Evolutionary conservation across 306 rosid species (phyloP), one percentile per base, ranked within the genome.

Genomic region (Ceratonia siliqua): DNA sequence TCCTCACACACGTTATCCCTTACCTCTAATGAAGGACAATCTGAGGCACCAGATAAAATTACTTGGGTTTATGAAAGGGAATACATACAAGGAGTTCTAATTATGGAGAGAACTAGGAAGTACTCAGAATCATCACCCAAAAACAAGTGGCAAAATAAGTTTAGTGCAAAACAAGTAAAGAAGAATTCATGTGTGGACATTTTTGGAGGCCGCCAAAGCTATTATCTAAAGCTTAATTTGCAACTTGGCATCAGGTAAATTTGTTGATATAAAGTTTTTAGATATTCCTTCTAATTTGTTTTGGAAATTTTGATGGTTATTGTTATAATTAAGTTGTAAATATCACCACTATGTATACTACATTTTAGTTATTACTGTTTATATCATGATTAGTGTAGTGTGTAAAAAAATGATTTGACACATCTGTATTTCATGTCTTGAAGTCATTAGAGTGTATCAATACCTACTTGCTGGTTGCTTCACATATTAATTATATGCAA

Each of bases 31-130:
- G 88, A 77, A 38, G 76, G 71, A 75, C 89, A 88, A 53, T 46
- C 70, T 50, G 91, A 82, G 74, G 74, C 48, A 11, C 82, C 53
- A 11, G 86, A 70, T 72, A 63, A 7, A 14, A 65, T 62, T 62
- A 20, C 21, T 73, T 45, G 73, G 27, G 88, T 86, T 64, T 89
- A 79, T 8, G 99, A 88, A 78, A 85, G 96, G 84, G 99, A 94
- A 76, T 94, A 94, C 71, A 76, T 92, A 89, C 99, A 92, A 81
- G 99, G 98, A 79, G 97, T 94, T 74, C 77, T 94, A 48, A 90
- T 82, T 15, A 83, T 79, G 81, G 99, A 94, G 87, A 87, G 82
- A 85, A 18, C 57, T 22, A 81, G 81, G 76, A 79, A 76, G 30
- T 69, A 46, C 70, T 67, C 87, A 5, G 97, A 79, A 74, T 62